Base-by-base conservation (phyloP, 352 stramenopile genomes). In the Phytophthora sp. region DNA sequence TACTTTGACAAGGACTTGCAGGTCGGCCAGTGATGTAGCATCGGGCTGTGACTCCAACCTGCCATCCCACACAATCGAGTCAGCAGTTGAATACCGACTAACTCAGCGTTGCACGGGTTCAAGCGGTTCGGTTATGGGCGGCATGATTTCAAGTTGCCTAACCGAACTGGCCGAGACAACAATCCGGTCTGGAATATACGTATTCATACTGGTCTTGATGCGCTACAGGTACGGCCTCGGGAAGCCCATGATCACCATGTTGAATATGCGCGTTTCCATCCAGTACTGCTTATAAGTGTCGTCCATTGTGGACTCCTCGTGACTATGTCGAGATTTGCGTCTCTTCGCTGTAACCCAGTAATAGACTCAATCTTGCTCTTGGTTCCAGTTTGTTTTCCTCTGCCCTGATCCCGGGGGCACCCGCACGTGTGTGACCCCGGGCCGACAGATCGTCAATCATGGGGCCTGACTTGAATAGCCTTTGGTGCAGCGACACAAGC, bases 331-430 rank as follows among this genome's bases (percentile, higher is more conserved):
- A 7, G 24, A 23, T 44, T 35, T 58, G 5, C 7, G 35, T 41
- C 18, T 12, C 16, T 6, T 21, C 35, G 7, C 35, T 41, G 12
- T 41, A 41, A 20, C 35, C 35, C 3, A 41, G 35, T 20, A 41
- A 7, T 7, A 41, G 1, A 16, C 3, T 2, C 35, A 16, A 5
- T 12, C 1, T 21, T 20, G 2, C 18, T 12, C 35, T 41, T 41
- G 27, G 12, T 1, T 39, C 26, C 4, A 59, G 38, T 12, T 64
- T 57, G 16, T 35, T 15, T 52, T 57, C 33, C 33, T 12, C n/a
- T 44, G 36, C 12, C 36, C 7, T 11, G 36, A 26, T 24, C 8
- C 36, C 21, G 16, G 36, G 7, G 21, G 20, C 23, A 49, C 23
- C 7, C 41, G 20, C 20, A 49, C 41, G 18, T 21, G 4, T 9